Base-by-base conservation (phyloP, 805 yeast species). In the Ogataea philodendri region DNA sequence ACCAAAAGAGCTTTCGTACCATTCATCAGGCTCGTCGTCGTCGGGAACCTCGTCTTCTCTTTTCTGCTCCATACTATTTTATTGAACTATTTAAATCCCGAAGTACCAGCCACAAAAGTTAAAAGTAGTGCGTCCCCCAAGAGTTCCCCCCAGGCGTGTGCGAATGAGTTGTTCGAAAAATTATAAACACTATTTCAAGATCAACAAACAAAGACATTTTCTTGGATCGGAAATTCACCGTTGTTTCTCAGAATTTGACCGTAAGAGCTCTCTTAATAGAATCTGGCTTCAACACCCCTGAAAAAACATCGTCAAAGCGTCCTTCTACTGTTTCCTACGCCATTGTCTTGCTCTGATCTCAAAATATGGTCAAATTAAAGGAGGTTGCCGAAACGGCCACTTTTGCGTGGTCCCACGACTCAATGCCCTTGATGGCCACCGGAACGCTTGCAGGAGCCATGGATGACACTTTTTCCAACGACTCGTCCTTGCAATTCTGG, bases 361-460 rank as follows among this genome's bases (percentile, higher is more conserved):
- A 29, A 29, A 46, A 19, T 15, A 81, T 82, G 89, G 90, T 87
- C 51, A 87, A 86, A 64, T 71, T 93, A 49, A 76, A 78, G 60
- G 96, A 89, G 62, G 78, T 86, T 54, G 70, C 76, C 44, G 74
- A 87, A 50, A 85, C 96, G 9, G 89, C 96, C 34, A 81, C 95
- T n/a, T 87, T 93, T 65, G 95, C 97, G 27, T 90, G 97, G 97
- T 85, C 96, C 29, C 76, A 80, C 46, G 84, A 77, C 48, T 60
- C 69, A 26, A 63, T 78, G 43, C 97, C 97, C 11, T 62, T 76
- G 35, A 58, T 93, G 47, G 97, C 88, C 15, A 77, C 96, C 2
- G 98, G 96, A 15, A 84, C 96, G 0, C 84, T 86, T n/a, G 89
- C 97, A 0, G 97, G 97, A 6, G 94, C 96, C 9, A 83, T 93